Evolutionary conservation across 495 filamentous ascomycete species (phyloP).

Genomic region (Jackrogersella multiformis): DNA sequence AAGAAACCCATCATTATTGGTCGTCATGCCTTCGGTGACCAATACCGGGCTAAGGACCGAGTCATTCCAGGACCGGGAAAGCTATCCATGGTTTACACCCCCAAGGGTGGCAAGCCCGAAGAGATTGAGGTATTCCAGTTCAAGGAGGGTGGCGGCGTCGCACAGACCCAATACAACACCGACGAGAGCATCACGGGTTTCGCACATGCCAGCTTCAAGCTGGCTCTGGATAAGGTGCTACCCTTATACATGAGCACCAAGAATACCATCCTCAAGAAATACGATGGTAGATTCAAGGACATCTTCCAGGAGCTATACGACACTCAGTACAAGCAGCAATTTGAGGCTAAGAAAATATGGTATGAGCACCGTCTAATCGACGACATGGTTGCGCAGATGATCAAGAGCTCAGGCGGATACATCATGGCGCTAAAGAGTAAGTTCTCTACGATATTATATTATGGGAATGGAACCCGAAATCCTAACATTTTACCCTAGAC

Average conservation of each 20-base stretch:
- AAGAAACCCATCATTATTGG: slow-evolving; percentile 99
- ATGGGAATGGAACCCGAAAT: background rate
- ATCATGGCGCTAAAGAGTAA: slow-evolving; percentile 97
- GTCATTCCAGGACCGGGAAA: slow-evolving; percentile 84
- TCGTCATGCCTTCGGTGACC: slow-evolving; percentile 97
- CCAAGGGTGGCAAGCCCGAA: slow-evolving; percentile 81
- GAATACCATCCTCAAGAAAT: slow-evolving; percentile 99
- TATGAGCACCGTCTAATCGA: slow-evolving; percentile 99
- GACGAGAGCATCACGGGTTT: slow-evolving; percentile 93
- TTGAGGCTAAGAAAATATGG: slow-evolving; percentile 93
- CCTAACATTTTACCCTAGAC: slow-evolving; percentile 61
- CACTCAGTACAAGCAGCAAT: slow-evolving; percentile 81
- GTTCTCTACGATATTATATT: slow-evolving; percentile 37
- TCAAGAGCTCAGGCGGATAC: slow-evolving; percentile 94
- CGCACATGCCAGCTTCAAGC: slow-evolving; percentile 94
- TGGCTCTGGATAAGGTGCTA: slow-evolving; percentile 83
- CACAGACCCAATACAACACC: slow-evolving; percentile 97
- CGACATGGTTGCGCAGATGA: slow-evolving; percentile 99
- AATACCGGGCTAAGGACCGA: slow-evolving; percentile 94
- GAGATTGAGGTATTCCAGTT: slow-evolving; percentile 91
- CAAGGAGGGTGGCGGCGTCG: slow-evolving; percentile 81
- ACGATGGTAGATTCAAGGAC: slow-evolving; percentile 98
- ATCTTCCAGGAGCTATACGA: slow-evolving; percentile 99
- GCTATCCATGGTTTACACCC: slow-evolving; percentile 93
- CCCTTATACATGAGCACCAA: slow-evolving; percentile 99